A percentile compares a stretch with the other conserved stretches of the same genome.
Evolutionary conservation across 176 grass and related monocot genomes (phyloP).

Genomic region (Musa schizocarpa): DNA sequence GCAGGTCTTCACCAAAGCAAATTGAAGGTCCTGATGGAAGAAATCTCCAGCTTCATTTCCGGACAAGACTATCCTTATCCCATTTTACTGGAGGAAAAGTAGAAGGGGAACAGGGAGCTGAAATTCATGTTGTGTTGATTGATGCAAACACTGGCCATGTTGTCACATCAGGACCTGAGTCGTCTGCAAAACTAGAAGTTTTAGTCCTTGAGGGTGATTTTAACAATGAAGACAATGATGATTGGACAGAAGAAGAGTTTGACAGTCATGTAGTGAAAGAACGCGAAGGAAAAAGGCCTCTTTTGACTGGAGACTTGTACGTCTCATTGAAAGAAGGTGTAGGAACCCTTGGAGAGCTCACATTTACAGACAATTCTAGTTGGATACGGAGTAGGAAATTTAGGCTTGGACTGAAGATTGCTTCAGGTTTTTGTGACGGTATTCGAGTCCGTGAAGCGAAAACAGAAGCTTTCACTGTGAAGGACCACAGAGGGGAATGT

Average conservation of each 20-base stretch:
- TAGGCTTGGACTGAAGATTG: slow-evolving; percentile 17
- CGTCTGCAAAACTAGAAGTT: slow-evolving; percentile 13
- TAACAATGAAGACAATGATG: slow-evolving; percentile 7
- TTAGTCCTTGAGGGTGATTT: slow-evolving; percentile 9
- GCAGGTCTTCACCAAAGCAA: neutral
- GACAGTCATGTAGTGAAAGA: neutral
- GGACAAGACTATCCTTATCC: neutral
- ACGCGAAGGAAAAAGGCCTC: slow-evolving; percentile 13
- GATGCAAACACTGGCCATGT: slow-evolving; percentile 3
- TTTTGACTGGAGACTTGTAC: slow-evolving; percentile 7
- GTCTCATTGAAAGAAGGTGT: slow-evolving; percentile 14
- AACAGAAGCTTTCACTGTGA: slow-evolving; percentile 11
- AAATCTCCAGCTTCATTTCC: slow-evolving; percentile 17
- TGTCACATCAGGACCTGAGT: slow-evolving; percentile 8
- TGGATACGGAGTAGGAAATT: slow-evolving; percentile 14
- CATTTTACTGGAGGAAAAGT: slow-evolving; percentile 10
- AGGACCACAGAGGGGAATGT: slow-evolving; percentile 16
- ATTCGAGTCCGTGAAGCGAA: slow-evolving; percentile 6
- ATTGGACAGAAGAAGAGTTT: slow-evolving; percentile 13
- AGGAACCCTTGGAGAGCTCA: slow-evolving; percentile 12
- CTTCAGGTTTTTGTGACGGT: slow-evolving; percentile 9
- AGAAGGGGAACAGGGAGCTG: slow-evolving; percentile 10
- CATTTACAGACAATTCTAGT: slow-evolving; percentile 19
- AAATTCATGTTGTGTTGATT: slow-evolving; percentile 8
- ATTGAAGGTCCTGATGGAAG: slow-evolving; percentile 15